phyloP scores from a whole-genome alignment of 2,329 filamentous ascomycete genomes.

The Penicillium verrucosum region DNA sequence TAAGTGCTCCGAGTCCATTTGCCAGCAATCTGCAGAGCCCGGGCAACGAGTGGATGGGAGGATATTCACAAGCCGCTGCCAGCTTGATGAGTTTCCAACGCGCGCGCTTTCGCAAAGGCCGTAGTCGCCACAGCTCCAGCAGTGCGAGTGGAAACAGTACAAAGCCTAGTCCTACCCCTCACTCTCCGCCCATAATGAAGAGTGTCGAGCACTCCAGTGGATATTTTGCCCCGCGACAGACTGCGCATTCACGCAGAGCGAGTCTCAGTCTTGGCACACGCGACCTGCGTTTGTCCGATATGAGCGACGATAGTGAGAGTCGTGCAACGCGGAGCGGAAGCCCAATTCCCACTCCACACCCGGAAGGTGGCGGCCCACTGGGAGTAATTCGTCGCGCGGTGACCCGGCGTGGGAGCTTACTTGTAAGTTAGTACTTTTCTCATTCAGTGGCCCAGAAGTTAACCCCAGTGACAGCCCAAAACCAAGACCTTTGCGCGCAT shows the following conservation, averaged over 20 bases:
- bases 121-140: constrained; percentile 64
- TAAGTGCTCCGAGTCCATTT: constrained; percentile 46
- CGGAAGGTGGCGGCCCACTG: constrained; percentile 56
- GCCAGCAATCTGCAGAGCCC: constrained; percentile 50
- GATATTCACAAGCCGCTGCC: constrained; percentile 65
- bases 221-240: constrained; percentile 54
- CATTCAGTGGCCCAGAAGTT: background rate
- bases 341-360: constrained; percentile 32
- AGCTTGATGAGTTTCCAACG: constrained; percentile 78
- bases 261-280: constrained; percentile 89
- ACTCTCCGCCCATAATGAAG: constrained; percentile 68
- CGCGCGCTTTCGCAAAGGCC: constrained; percentile 55
- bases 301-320: constrained; percentile 74
- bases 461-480: constrained; percentile 65
- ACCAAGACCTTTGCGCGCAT: constrained; percentile 95
- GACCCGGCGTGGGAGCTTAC: constrained; percentile 79
- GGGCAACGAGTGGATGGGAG: constrained; percentile 61
- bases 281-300: constrained; percentile 74
- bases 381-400: constrained; percentile 80
- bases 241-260: constrained; percentile 65
- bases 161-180: constrained; percentile 66
- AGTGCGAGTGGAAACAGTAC: constrained; percentile 68
- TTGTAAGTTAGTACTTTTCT: constrained; percentile 56
- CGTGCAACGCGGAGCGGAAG: constrained; percentile 34
- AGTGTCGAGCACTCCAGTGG: constrained; percentile 53